A percentile compares a stretch with the other conserved stretches of the same genome.
These are phyloP conservation scores for Microcyclospora tardicrescens DNA, from an alignment of 2,329 filamentous ascomycete genomes.

Conservation along the genomic window DNA sequence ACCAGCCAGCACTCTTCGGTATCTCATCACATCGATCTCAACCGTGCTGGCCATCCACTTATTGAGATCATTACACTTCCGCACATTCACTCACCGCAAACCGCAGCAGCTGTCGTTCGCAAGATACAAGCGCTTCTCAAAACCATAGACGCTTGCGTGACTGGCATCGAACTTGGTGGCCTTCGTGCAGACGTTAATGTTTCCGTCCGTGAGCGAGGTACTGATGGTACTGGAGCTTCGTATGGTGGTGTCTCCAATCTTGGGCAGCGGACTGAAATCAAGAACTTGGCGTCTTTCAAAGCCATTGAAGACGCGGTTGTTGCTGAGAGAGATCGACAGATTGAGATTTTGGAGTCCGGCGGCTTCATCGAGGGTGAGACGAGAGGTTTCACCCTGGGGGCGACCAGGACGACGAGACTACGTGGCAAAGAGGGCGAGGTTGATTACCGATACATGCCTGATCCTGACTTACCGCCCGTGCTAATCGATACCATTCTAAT, in stretches of 20 bases:
- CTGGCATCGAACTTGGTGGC: conserved; percentile 87
- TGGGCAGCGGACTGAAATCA: conserved; percentile 89
- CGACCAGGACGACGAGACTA: conserved; percentile 65
- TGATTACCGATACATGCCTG: conserved; percentile 97
- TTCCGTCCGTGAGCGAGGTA: conserved; percentile 53
- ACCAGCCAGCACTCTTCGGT: conserved; percentile 65
- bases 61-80: conserved; percentile 93
- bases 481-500: conserved; percentile 61
- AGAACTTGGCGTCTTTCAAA: conserved; percentile 90
- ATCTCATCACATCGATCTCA: conserved; percentile 77
- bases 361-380: conserved; percentile 73
- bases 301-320: conserved; percentile 90
- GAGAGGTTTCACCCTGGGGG: conserved; percentile 79
- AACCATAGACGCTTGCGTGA: conserved; percentile 71
- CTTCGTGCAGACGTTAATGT: conserved; percentile 92
- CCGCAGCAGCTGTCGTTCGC: conserved; percentile 74
- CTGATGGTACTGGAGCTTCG: conserved; percentile 25
- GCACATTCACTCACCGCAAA: conserved; percentile 73
- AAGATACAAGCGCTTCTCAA: conserved; percentile 76
- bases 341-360: conserved; percentile 61
- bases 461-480: conserved; percentile 76
- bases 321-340: conserved; percentile 81
- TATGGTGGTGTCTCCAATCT: conserved; percentile 50
- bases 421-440: conserved; percentile 93
- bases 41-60: conserved; percentile 78